Base-by-base conservation (phyloP, 257 asterid species). In the Fraxinus cuspidata region DNA sequence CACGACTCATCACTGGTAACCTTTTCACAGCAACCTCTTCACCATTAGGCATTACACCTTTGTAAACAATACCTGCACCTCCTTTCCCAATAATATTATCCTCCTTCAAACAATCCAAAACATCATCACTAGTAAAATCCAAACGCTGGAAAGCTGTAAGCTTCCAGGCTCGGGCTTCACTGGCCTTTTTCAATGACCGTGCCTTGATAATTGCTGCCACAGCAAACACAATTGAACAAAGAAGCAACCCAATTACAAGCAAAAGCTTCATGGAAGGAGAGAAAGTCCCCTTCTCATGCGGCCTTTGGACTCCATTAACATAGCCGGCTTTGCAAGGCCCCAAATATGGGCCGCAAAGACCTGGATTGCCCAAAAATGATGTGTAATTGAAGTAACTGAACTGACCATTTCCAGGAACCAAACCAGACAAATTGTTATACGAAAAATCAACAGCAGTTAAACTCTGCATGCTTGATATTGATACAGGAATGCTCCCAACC, bases 381-480 rank as follows among this genome's bases (percentile, higher is more conserved):
- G 91, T 85, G 5, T 79, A 71, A 74, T 87, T 83, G 79, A 85
- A 81, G 74, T 74, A 81, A 60, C 81, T 74, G 66, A 70, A 87
- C 44, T 85, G 91, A 0, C 91, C 91, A n/a, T 68, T 79, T 77
- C 82, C 86, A 29, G 89, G 91, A 34, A 87, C 76, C n/a, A 85
- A 72, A 69, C 91, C 91, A 38, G 86, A 79, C 42, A 87, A 81
- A 71, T 87, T 85, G 44, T 87, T 85, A 65, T 83, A 85, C 3
- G 91, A 87, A 70, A 87, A 87, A 72, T 85, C 91, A 58, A 87
- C 91, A 0, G 89, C 83, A n/a, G 91, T 87, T 29, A 87, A 78
- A 76, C 91, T 87, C 76, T 83, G 85, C 83, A 87, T 79, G 63
- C 76, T 77, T 9, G 89, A 84, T 49, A 87, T 81, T 74, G 84